Evolutionary conservation across 2,329 filamentous ascomycete genomes (phyloP).

Genomic region (Venturia pyrina): DNA sequence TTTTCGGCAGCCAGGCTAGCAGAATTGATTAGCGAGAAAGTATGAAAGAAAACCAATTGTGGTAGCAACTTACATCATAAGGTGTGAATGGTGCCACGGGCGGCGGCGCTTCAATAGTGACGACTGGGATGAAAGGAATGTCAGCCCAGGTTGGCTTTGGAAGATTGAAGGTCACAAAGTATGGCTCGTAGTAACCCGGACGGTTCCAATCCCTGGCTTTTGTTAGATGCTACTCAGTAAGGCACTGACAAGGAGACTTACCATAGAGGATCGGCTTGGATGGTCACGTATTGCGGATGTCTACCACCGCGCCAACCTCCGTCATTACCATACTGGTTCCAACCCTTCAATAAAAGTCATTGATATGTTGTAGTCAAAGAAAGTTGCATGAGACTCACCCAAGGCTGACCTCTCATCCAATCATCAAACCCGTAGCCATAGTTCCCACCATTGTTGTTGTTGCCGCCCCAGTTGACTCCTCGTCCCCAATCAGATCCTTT

Average conservation of each 20-base stretch:
- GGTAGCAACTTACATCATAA: background rate
- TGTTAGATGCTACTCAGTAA: background rate
- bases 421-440: background rate
- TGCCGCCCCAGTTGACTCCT: background rate
- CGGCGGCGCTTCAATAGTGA: background rate
- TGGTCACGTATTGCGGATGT: background rate
- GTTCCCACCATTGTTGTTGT: background rate
- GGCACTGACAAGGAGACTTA: background rate
- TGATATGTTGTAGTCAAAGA: background rate
- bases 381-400: background rate
- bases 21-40: background rate
- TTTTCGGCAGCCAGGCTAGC: background rate
- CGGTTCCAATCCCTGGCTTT: background rate
- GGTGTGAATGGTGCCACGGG: background rate
- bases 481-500: background rate
- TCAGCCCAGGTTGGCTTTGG: background rate
- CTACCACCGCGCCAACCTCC: background rate
- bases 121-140: background rate
- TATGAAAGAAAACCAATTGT: background rate
- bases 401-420: background rate
- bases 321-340: constrained; percentile 1
- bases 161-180: background rate
- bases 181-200: background rate
- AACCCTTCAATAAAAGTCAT: background rate
- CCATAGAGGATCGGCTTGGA: background rate